These are phyloP conservation scores for Guadua angustifolia DNA, from an alignment of 176 grass and related monocot genomes.

Conservation along the genomic window DNA sequence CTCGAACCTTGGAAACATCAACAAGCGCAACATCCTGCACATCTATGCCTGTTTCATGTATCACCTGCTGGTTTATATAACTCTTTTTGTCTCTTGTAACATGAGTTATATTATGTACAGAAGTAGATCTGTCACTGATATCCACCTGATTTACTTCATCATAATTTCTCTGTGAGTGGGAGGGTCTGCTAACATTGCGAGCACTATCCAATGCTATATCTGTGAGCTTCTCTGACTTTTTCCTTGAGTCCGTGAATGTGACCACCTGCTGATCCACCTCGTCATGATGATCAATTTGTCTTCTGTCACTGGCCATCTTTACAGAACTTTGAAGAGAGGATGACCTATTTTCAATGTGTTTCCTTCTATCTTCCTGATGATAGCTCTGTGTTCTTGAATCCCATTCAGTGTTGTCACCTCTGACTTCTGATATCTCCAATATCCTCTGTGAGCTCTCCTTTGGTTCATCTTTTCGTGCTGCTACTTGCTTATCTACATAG, in stretches of 20 bases:
- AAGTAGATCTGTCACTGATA: slow-evolving; percentile 46
- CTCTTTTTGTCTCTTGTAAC: slow-evolving; percentile 65
- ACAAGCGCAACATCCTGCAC: slow-evolving; percentile 55
- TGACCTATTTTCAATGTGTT: slow-evolving; percentile 41
- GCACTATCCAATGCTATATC: slow-evolving; percentile 44
- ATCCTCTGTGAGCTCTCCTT: slow-evolving; percentile 36
- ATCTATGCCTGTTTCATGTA: slow-evolving; percentile 57
- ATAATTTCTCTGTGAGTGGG: slow-evolving; percentile 45
- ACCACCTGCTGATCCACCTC: slow-evolving; percentile 53
- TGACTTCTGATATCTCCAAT: slow-evolving; percentile 47
- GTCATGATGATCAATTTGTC: slow-evolving; percentile 41
- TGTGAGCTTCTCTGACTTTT: slow-evolving; percentile 40
- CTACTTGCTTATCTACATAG: slow-evolving; percentile 37
- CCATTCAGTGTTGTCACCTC: slow-evolving; percentile 35
- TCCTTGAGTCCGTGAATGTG: slow-evolving; percentile 37
- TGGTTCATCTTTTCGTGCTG: slow-evolving; percentile 39
- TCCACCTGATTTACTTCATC: slow-evolving; percentile 51
- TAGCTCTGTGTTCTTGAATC: slow-evolving; percentile 37
- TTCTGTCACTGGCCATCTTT: slow-evolving; percentile 48
- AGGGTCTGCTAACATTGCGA: slow-evolving; percentile 42
- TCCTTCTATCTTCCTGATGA: slow-evolving; percentile 49
- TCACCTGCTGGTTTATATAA: slow-evolving; percentile 58
- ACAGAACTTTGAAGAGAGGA: slow-evolving; percentile 54
- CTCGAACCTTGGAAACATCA: slow-evolving; percentile 51
- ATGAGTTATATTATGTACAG: slow-evolving; percentile 57